These are phyloP conservation scores for Geranomyces variabilis DNA, from an alignment of 192 early-diverging fungal species.

Conservation along the genomic window DNA sequence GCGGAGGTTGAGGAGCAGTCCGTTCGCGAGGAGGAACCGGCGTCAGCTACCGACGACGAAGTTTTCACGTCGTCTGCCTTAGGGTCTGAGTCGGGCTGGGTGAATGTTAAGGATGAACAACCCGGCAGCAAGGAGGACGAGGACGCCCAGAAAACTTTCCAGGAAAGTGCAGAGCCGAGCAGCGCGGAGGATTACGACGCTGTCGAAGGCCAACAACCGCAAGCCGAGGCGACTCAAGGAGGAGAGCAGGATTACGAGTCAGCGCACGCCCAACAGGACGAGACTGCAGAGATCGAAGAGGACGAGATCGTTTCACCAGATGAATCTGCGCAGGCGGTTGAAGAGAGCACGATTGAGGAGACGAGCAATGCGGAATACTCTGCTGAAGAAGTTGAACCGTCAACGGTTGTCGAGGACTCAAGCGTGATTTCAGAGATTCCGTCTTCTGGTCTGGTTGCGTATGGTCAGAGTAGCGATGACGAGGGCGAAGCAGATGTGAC, in stretches of 20 bases:
- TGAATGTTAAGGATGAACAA: not conserved
- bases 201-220: not conserved
- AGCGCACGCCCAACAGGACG: not conserved
- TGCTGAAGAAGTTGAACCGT: not conserved
- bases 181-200: not conserved
- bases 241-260: not conserved
- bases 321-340: not conserved
- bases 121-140: too few species aligned
- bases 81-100: constrained; percentile 14
- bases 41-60: too few species aligned
- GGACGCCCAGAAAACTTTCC: too few species aligned
- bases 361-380: not conserved
- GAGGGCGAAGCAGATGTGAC: too few species aligned
- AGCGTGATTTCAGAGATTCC: not conserved
- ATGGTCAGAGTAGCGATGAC: not conserved
- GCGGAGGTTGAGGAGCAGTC: not conserved
- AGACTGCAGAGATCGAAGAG: not conserved
- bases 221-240: not conserved
- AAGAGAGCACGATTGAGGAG: constrained; percentile 4
- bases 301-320: not conserved
- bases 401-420: not conserved
- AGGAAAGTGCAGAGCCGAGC: not conserved
- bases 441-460: not conserved
- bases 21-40: not conserved
- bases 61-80: not conserved